Evolutionary conservation across 2,329 filamentous ascomycete species (phyloP).

Genomic region (Pyrenochaeta sp.): DNA sequence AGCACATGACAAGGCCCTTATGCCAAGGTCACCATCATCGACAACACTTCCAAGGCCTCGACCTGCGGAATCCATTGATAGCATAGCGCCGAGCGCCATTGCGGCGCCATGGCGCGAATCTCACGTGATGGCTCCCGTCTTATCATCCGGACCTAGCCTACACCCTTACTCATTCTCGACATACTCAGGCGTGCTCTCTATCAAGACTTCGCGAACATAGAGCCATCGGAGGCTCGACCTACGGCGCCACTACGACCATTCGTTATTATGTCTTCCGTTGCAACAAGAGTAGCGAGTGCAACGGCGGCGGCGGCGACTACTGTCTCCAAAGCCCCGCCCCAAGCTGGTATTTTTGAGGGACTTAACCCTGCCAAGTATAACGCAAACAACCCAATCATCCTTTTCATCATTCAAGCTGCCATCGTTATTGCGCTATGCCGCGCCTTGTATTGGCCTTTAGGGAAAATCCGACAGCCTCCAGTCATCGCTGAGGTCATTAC

Average conservation of each 20-base stretch:
- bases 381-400: slow-evolving; percentile 1
- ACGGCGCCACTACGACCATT: neutral
- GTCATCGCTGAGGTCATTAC: slow-evolving; percentile 83
- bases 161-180: too few relatives aligned
- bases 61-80: neutral
- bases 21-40: neutral
- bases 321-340: slow-evolving; percentile 52
- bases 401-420: slow-evolving; percentile 3
- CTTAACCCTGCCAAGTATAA: slow-evolving; percentile 74
- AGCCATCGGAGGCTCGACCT: neutral
- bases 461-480: slow-evolving; percentile 74
- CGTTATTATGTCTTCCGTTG: slow-evolving; percentile 37
- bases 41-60: neutral
- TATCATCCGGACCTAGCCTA: neutral
- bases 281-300: slow-evolving; percentile 22
- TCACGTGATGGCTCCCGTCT: neutral
- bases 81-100: neutral
- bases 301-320: slow-evolving; percentile 23
- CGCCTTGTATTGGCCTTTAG: neutral
- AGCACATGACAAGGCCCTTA: too few relatives aligned
- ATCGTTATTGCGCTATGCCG: neutral
- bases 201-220: neutral
- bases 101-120: neutral
- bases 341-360: slow-evolving; percentile 76
- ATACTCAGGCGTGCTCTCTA: too few relatives aligned